phyloP scores from a whole-genome alignment of 495 filamentous ascomycete species.

The Filosporella fistucella region DNA sequence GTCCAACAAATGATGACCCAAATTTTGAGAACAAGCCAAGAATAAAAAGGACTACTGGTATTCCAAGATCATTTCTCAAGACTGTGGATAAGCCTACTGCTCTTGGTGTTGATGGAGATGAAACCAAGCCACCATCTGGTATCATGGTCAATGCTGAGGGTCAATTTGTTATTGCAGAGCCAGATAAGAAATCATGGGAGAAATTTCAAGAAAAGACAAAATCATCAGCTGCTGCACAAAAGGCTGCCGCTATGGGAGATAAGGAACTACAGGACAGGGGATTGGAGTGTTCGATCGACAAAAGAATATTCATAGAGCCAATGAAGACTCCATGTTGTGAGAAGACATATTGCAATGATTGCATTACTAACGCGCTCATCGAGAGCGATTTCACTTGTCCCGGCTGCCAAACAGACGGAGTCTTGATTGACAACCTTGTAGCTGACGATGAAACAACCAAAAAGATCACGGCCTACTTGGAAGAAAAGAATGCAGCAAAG shows the following conservation, averaged over 20 bases:
- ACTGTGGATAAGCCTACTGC: constrained; percentile 86
- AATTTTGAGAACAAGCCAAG: constrained; percentile 87
- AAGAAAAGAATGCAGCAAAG: constrained; percentile 58
- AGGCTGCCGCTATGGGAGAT: constrained; percentile 67
- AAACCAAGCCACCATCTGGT: constrained; percentile 71
- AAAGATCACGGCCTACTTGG: constrained; percentile 77
- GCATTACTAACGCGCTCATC: constrained; percentile 95
- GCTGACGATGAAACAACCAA: constrained; percentile 69
- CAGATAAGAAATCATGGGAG: constrained; percentile 94
- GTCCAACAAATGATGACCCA: constrained; percentile 95
- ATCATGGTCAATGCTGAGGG: constrained; percentile 98
- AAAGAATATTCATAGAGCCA: constrained; percentile 93
- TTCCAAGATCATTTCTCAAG: constrained; percentile 88
- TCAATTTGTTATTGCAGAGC: constrained; percentile 90
- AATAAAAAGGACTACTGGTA: constrained; percentile 93
- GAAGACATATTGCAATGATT: constrained; percentile 97
- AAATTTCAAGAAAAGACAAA: constrained; percentile 92
- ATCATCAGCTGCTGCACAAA: constrained; percentile 72
- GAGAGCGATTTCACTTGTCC: constrained; percentile 97
- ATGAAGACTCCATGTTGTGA: constrained; percentile 97
- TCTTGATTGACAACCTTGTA: constrained; percentile 87
- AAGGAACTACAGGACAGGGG: constrained; percentile 80
- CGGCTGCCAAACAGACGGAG: constrained; percentile 80
- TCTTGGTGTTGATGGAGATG: constrained; percentile 67
- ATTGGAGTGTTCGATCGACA: constrained; percentile 90